Base-by-base conservation (phyloP, 2,329 filamentous ascomycete genomes). In the Penicillium oxalicum region DNA sequence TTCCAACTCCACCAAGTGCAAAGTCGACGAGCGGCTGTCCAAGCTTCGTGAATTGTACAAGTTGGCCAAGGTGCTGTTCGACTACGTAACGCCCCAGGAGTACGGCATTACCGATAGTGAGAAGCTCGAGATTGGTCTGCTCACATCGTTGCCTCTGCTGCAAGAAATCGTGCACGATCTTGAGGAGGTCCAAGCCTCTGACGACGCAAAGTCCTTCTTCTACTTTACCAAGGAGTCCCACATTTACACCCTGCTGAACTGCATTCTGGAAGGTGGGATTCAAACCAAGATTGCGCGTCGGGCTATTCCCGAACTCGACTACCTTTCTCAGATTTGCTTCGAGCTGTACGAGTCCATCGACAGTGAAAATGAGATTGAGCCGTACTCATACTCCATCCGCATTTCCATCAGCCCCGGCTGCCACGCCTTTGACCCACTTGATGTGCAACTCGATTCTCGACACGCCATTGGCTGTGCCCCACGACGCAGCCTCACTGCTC, bases 171-270 rank as follows among this genome's bases (percentile, higher is more conserved):
- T 98, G 5, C 87, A 91, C 63, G 91, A 98, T 62, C 78, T 98
- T 2, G 94, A 98, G 72, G 91, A 97, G 70, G 89, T 97, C 70
- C 93, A 98, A 70, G 91, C 93, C 3, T 94, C 88, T 0, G 86
- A 91, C 45, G 88, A 94, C 57, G 90, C 91, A 39, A 96, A 96
- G 66, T 91, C 87, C 1, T 97, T 97, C 75, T 88, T 97, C 71
- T 98, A 98, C 74, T 98, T 98, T 70, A 98, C 93, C 55, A 98
- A 98, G 70, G 93, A 98, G 71, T 95, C 89, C 0, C 93, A 98
- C 68, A 96, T 98, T 55, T 98, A 98, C 73, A 98, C 93, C 4
- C 79, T 98, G 4, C 81, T 98, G 50, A 98, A 98, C 69, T 97
- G 91, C 68, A 97, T 98, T 59, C 80, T 98, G 26, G 93, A 98